Evolutionary conservation across 2,329 filamentous ascomycete species (phyloP), one percentile per base, ranked within the genome.

Genomic region (Mollisia scopiformis): DNA sequence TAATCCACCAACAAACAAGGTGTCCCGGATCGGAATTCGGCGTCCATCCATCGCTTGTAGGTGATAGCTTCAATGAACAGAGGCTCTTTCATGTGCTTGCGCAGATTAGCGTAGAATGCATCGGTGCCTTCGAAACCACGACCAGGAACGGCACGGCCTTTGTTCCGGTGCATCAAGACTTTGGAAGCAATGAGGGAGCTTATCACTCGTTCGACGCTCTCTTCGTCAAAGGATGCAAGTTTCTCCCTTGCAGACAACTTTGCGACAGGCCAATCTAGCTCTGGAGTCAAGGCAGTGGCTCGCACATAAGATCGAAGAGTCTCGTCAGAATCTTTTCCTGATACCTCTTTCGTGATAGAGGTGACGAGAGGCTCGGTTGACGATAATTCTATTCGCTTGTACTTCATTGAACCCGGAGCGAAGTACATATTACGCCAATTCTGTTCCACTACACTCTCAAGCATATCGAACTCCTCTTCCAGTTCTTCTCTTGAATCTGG

Each of bases 61-160:
- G 76, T 71, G 1, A 80, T 79, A 0, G 89, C 88, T 55, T 86
- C 81, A 55, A 80, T 74, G 57, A 84, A 86, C 68, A 87, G 86
- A 10, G 79, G 71, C 55, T 78, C 78, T 57, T 82, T 80, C 28
- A 84, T 80, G 37, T 81, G 74, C 66, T 88, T 87, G 19, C 82
- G 78, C 14, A 92, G 80, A 6, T 80, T 76, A 31, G 80, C 79
- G 7, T 81, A 76, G 65, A 88, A 87, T 28, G 80, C 78, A 63
- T 87, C 83, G 55, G 85, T 85, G 33, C 91, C 81, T 41, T 84
- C 80, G 72, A 87, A 92, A 11, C 86, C 85, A 80, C 72, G 67
- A 0, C 87, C 88, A 2, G 82, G 81, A 30, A 84, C 75, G 0
- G 81, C 80, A 28, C 85, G 83, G 19, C 83, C 80, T 64, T 86